Evolutionary conservation across 2,329 filamentous ascomycete genomes (phyloP), one percentile per base, ranked within the genome.

Genomic region (Onygenales sp.): DNA sequence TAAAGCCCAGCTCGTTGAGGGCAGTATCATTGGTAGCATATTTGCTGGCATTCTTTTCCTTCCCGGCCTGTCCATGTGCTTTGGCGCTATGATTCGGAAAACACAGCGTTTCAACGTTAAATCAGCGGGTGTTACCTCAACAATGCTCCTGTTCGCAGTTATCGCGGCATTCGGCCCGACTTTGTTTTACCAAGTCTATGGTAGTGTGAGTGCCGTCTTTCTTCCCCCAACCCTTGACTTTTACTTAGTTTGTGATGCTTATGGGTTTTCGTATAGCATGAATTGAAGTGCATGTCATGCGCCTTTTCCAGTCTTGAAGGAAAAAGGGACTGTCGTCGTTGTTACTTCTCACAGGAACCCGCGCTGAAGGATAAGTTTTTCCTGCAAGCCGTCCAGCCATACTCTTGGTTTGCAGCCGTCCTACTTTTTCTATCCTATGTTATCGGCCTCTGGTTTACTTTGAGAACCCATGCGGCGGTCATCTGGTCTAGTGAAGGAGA

Each of bases 121-220:
- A 64, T 97, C 92, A 36, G 93, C 93, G 33, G 90, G 93, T 66
- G 93, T 97, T 36, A 97, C 92, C 0, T 96, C 91, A 2, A 98
- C 93, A 0, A 98, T 98, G 93, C 75, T 98, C 54, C 78, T 98
- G 8, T 98, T 98, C 67, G 92, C 93, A 27, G 87, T 95, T 41
- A 93, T 98, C 61, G 92, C 88, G 57, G 89, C 92, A 7, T 98
- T 98, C 70, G 87, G 92, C 0, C 93, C 93, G 2, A 98, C 93
- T 0, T 75, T 98, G 11, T 98, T 98, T 73, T 98, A 97, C 72
- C 92, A 98, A 66, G 95, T 98, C 58, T 97, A 97, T 69, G 94
- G 93, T 61, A 95, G 90, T 48, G 81, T 84, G 74, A 74, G 79
- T 75, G 74, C 79, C 75, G 21, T 41, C 33, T 41, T 10, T 43